Conservation (phyloP, 345 rosid genomes). For the Eucalyptus cloeziana region DNA sequence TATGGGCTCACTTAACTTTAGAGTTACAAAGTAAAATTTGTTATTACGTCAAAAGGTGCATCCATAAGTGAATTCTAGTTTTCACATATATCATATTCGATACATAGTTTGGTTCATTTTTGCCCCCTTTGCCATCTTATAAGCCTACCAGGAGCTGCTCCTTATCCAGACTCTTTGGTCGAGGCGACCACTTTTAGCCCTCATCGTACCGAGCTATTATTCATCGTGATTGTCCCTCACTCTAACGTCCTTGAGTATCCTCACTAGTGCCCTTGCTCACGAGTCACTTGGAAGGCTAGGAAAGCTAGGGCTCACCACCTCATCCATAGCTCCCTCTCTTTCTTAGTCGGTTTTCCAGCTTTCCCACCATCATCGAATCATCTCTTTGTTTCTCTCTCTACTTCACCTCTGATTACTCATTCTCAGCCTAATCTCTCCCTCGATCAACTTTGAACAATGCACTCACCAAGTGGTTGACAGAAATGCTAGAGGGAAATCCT, state of each 20-base stretch:
- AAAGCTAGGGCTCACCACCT: background rate
- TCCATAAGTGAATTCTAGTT: too few species aligned
- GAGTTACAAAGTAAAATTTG: background rate
- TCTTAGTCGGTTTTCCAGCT: background rate
- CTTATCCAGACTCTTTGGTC: background rate
- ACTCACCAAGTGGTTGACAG: background rate
- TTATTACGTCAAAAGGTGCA: accelerated
- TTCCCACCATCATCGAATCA: background rate
- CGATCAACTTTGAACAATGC: background rate
- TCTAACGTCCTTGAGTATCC: background rate
- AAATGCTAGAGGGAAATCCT: background rate
- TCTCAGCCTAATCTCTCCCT: background rate
- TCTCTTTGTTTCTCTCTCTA: background rate
- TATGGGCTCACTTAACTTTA: background rate
- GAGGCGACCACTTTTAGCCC: background rate
- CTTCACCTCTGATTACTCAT: background rate
- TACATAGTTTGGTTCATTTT: too few species aligned
- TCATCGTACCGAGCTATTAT: accelerated
- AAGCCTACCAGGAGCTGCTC: background rate
- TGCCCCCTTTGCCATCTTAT: background rate
- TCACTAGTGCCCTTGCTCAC: background rate
- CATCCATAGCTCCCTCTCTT: background rate
- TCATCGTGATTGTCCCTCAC: background rate
- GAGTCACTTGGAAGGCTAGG: background rate
- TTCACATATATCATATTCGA: background rate